Evolutionary conservation across 1,284 basidiomycete species (phyloP), one percentile per base, ranked within the genome.

Genomic region (Ustilago loliicola): DNA sequence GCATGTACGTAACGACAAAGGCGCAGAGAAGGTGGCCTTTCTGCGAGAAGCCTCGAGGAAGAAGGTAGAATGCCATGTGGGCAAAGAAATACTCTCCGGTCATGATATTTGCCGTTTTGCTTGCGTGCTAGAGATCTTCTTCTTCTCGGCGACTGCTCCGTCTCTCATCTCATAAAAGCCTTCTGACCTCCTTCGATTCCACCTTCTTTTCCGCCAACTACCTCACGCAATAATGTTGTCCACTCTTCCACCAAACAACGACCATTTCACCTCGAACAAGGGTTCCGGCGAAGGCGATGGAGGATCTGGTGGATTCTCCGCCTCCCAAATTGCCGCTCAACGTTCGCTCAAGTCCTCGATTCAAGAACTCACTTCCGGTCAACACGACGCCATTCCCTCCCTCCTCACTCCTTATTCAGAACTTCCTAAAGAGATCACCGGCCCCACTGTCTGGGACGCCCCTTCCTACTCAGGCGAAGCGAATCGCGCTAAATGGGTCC

Each of bases 391-490:
- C 40, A 66, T 74, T 30, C 55, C 73, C 5, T 56, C 63, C 6
- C 70, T 77, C 25, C 52, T 83, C 23, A 80, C 75, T 3, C 82
- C 87, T 0, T 88, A 87, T 79, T 50, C 66, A 0, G 56, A 77
- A 9, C 86, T 88, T 60, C 87, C 87, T 19, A 82, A 82, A 67
- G 59, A 85, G 50, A 80, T 88, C 62, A 79, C 76, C 2, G 87
- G 61, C 59, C 75, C 48, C 6, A 82, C 80, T 2, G 72, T 83
- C 3, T 83, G 82, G 82, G 74, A 83, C 17, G 81, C 82, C 0
- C 77, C 81, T 9, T 81, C 81, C 38, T 86, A 85, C 67, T 64
- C 67, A 13, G 85, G 84, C 30, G 80, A 75, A 27, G 77, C 77
- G 5, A 79, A 80, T 42, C 30, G 50, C 10, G 29, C 61, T 53